A percentile compares a stretch with the other conserved stretches of the same genome.
Evolutionary conservation across 257 asterid species (phyloP).

Genomic region (Rauvolfia tetraphylla): DNA sequence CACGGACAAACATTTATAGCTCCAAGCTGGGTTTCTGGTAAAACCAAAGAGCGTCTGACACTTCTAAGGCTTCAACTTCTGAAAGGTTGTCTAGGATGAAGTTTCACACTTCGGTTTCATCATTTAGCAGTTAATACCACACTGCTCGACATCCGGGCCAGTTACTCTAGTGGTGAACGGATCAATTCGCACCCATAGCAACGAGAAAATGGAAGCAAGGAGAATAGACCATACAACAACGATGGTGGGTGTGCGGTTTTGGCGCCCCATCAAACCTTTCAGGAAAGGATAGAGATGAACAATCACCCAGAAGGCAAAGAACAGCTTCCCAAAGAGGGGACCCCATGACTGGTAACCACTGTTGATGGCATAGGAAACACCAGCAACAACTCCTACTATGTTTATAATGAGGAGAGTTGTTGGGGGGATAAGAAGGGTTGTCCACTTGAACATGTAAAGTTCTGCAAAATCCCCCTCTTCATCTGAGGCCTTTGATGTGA

Average conservation of each 20-base stretch:
- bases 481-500: constrained; percentile 89
- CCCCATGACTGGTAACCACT: constrained; percentile 99
- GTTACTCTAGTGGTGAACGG: constrained; percentile 89
- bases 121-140: constrained; percentile 81
- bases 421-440: constrained; percentile 86
- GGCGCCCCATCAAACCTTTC: constrained; percentile 96
- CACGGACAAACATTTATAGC: background rate
- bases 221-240: constrained; percentile 95
- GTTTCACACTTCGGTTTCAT: background rate
- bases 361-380: constrained; percentile 87
- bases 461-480: constrained; percentile 89
- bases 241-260: constrained; percentile 88
- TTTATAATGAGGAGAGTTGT: constrained; percentile 85
- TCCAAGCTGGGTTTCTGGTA: background rate
- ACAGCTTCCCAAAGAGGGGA: constrained; percentile 83
- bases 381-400: constrained; percentile 90
- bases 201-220: constrained; percentile 86
- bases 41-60: background rate
- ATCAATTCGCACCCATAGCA: constrained; percentile 86
- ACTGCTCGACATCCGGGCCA: constrained; percentile 68
- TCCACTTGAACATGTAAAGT: constrained; percentile 98
- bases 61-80: background rate
- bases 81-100: background rate
- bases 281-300: constrained; percentile 94
- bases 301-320: constrained; percentile 97